Evolutionary conservation across 331 rosid genomes (phyloP).

Genomic region (Cydonia oblonga): DNA sequence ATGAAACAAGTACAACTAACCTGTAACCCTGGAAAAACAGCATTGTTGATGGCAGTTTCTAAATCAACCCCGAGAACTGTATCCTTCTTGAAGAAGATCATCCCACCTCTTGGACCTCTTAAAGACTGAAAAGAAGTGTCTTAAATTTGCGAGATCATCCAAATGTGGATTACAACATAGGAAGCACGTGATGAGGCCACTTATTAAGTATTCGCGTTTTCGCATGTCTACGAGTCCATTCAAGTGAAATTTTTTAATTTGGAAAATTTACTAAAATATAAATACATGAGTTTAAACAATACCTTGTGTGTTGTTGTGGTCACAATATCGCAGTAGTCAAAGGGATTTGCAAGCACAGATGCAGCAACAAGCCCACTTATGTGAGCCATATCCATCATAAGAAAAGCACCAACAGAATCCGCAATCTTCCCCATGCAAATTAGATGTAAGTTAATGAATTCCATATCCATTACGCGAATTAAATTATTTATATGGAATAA

Average conservation of each 20-base stretch:
- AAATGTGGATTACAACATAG: background rate
- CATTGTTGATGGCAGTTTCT: slow-evolving; percentile 82
- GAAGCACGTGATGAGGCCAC: background rate
- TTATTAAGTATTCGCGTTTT: background rate
- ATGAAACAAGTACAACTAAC: slow-evolving; percentile 19
- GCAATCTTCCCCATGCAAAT: slow-evolving; percentile 48
- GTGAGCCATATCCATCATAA: slow-evolving; percentile 99
- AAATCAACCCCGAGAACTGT: slow-evolving; percentile 62
- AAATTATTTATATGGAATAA: background rate
- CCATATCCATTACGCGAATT: background rate
- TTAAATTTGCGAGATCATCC: background rate
- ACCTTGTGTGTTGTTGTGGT: slow-evolving; percentile 99
- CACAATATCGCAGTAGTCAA: slow-evolving; percentile 83
- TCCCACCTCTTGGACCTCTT: slow-evolving; percentile 95
- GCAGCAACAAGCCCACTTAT: slow-evolving; percentile 98
- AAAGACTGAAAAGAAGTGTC: slow-evolving; percentile 49
- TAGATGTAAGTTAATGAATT: slow-evolving; percentile 11
- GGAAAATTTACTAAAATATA: background rate
- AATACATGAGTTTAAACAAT: background rate
- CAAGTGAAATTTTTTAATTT: background rate
- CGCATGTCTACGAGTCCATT: background rate
- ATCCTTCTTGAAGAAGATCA: slow-evolving; percentile 94
- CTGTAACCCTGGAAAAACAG: slow-evolving; percentile 94
- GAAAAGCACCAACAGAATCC: slow-evolving; percentile 82
- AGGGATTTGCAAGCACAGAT: slow-evolving; percentile 76